phyloP scores from a whole-genome alignment of 2,329 filamentous ascomycete genomes.

The Fusarium oligoseptatum region DNA sequence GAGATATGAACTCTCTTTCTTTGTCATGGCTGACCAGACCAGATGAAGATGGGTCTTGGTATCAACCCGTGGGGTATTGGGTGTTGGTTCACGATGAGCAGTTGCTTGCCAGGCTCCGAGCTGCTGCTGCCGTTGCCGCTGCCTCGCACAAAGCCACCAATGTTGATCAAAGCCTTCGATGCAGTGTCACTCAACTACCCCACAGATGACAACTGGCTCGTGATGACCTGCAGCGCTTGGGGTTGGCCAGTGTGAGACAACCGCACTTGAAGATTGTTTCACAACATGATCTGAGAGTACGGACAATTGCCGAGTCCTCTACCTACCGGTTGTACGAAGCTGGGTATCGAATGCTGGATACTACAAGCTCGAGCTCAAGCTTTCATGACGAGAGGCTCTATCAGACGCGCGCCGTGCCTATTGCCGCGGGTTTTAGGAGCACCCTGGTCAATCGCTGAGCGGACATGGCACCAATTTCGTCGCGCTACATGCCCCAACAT shows the following conservation, averaged over 20 bases:
- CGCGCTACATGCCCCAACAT: conserved; percentile 24
- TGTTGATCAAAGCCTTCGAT: conserved; percentile 21
- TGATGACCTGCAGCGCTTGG: conserved; percentile 37
- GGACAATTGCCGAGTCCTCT: conserved; percentile 28
- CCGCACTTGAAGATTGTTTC: conserved; percentile 18
- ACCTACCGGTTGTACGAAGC: neutral
- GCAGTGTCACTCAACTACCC: conserved; percentile 29
- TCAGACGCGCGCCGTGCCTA: conserved; percentile 21
- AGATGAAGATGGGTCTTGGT: conserved; percentile 1
- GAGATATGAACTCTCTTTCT: conserved; percentile 15
- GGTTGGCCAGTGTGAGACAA: conserved; percentile 23
- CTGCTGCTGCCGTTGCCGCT: neutral
- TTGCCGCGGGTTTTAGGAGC: conserved; percentile 2
- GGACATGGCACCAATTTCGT: conserved; percentile 31
- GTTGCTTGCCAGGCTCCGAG: neutral
- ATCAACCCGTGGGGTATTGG: conserved; percentile 1
- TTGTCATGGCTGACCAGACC: conserved; percentile 37
- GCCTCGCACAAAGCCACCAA: conserved; percentile 14
- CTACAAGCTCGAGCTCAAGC: neutral
- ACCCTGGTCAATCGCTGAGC: conserved; percentile 28
- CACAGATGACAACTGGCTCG: conserved; percentile 38
- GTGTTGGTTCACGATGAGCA: conserved; percentile 4
- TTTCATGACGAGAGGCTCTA: conserved; percentile 1
- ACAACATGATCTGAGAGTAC: conserved; percentile 16
- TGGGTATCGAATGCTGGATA: neutral